These are phyloP conservation scores for Chlamydomonas sp. DNA, from an alignment of 139 green algal genomes.

Conservation along the genomic window DNA sequence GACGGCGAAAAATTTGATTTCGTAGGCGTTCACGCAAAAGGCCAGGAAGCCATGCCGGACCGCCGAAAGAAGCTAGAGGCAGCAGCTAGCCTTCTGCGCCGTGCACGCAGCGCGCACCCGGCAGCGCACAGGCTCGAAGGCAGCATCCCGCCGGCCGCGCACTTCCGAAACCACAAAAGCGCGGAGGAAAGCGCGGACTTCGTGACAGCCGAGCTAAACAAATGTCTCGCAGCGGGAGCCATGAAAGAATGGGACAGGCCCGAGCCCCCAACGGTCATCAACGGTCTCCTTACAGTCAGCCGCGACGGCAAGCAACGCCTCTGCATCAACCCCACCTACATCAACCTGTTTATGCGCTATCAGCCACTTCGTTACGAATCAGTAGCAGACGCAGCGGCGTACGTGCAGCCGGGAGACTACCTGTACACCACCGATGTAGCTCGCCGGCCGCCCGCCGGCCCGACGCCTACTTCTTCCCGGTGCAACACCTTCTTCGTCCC, in stretches of 20 bases:
- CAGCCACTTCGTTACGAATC: not conserved
- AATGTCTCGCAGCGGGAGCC: not conserved
- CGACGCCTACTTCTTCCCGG: no score
- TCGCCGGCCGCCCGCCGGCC: no score
- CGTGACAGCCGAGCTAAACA: not conserved
- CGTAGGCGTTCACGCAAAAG: no score
- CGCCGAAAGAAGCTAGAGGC: no score
- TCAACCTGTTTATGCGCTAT: conserved; percentile 1
- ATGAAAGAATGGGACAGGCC: not conserved
- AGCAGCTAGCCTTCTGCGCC: not conserved
- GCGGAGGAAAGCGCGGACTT: not conserved
- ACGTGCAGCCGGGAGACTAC: not conserved
- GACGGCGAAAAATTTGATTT: no score
- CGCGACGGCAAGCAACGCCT: not conserved
- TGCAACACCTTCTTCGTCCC: no score
- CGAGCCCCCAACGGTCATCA: not conserved
- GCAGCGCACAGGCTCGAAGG: not conserved
- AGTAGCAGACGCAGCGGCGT: not conserved
- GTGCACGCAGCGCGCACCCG: not conserved
- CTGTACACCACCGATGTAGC: not conserved
- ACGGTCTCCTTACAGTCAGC: not conserved
- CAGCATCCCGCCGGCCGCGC: not conserved
- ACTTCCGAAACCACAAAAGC: conserved; percentile 9
- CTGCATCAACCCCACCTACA: conserved; percentile 26
- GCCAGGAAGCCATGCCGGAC: no score